Base-by-base conservation (phyloP, 129 eudicot species). In the Mikania micrantha region DNA sequence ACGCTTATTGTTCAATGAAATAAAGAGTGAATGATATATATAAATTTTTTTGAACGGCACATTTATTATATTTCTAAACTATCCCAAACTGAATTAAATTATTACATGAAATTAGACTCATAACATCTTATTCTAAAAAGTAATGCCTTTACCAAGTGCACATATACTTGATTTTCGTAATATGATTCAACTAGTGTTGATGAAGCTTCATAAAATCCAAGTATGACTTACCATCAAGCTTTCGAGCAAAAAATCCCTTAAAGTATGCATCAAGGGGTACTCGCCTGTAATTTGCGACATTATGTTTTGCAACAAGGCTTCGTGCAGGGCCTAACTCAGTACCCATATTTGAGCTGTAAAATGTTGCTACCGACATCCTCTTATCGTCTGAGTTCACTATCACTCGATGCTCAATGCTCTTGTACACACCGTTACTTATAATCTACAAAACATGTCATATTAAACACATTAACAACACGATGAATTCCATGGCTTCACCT, bases 321-420 rank as follows among this genome's bases (percentile, higher is more conserved):
- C 39, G 73, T 9, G 90, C 87, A 56, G 96, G 96, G n/a, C 90
- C 96, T 53, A 89, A 67, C 59, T 89, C 85, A 0, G 78, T 62
- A 44, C 78, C 83, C n/a, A 76, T 31, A 32, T 25, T 73, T 27
- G 83, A 38, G 78, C 80, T 71, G 63, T 65, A 83, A 35, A 89
- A 89, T 66, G 84, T 81, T 72, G 87, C 94, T 32, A 83, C 61
- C 15, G 96, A 86, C 38, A 86, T 64, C 67, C 96, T 77, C 42
- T 77, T 84, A 22, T 77, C 66, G 60, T 27, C 31, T 0, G 86
- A 72, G 77, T 81, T 89, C 32, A 87, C 89, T 3, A 60, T 78
- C 41, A 82, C 90, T 72, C 84, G 79, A 69, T 87, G 95, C 79
- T 84, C 87, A 19, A 84, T 64, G 74, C 95, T 87, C 65, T 73